A percentile compares a stretch with the other conserved stretches of the same genome.
Evolutionary conservation across 176 grass and related monocot genomes (phyloP).

Genomic region (Rhynchospora pubera): DNA sequence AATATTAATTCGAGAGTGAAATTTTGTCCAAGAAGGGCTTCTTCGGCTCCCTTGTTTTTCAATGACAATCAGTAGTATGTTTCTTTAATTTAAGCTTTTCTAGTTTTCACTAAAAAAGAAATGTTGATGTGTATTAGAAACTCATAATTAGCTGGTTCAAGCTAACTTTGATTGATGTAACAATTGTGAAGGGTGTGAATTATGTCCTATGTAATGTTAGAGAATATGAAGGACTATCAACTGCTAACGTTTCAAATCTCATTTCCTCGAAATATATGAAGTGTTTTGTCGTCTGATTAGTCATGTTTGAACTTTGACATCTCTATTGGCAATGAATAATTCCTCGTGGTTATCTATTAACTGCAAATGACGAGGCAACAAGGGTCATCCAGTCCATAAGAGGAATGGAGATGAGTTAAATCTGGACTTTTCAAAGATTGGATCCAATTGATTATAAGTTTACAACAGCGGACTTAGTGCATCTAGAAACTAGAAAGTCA

Average conservation of each 20-base stretch:
- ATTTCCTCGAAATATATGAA: constrained; percentile 1
- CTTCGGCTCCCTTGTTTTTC: background rate
- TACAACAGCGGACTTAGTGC: background rate
- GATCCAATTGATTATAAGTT: background rate
- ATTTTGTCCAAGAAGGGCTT: background rate
- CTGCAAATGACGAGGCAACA: background rate
- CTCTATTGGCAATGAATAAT: background rate
- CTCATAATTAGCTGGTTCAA: background rate
- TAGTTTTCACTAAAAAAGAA: background rate
- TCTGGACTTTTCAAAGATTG: background rate
- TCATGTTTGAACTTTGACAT: background rate
- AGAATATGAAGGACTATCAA: no score
- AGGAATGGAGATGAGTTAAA: background rate
- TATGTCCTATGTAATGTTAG: no score
- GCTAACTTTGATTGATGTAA: background rate
- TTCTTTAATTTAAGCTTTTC: background rate
- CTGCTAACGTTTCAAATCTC: no score
- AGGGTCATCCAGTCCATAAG: background rate
- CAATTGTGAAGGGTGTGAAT: no score
- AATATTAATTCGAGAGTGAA: background rate
- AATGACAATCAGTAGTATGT: background rate
- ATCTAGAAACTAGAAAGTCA: constrained; percentile 13
- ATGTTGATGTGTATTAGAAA: background rate
- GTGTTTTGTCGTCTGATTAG: background rate
- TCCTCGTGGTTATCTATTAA: background rate